phyloP scores from a whole-genome alignment of 306 rosid genomes.

The Cucumis cinereus region DNA sequence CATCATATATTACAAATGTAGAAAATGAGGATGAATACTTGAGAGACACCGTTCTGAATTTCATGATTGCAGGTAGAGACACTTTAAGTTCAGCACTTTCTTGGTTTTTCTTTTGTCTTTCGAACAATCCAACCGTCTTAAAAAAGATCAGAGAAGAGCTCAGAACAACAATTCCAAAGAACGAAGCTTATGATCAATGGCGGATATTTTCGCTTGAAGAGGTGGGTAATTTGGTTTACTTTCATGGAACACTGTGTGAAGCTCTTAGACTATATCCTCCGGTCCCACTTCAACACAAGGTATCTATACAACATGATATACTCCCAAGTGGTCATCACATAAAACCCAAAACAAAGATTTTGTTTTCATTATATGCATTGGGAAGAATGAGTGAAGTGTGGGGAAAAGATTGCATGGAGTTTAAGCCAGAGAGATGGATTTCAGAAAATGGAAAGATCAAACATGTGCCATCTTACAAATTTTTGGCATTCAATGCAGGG shows the following conservation, averaged over 20 bases:
- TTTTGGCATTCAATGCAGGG: too few relatives aligned
- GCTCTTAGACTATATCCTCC: constrained; percentile 34
- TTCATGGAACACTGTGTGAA: constrained; percentile 40
- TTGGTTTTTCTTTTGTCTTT: constrained; percentile 20
- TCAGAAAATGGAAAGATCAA: constrained; percentile 16
- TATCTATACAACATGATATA: background rate
- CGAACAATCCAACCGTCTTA: constrained; percentile 7
- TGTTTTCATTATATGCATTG: constrained; percentile 28
- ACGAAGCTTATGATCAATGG: background rate
- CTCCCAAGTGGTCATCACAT: constrained; percentile 38
- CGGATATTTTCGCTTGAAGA: background rate
- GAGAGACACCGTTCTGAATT: constrained; percentile 1
- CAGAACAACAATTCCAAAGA: background rate
- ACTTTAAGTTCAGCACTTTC: background rate
- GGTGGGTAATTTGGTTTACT: constrained; percentile 26
- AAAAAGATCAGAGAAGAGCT: constrained; percentile 18
- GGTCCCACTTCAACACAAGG: constrained; percentile 21
- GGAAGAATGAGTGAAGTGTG: constrained; percentile 38
- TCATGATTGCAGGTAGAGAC: constrained; percentile 15
- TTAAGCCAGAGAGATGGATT: constrained; percentile 58
- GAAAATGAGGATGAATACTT: background rate
- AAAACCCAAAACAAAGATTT: background rate
- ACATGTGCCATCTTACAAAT: constrained; percentile 21
- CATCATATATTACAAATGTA: constrained; percentile 1
- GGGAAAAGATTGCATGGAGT: constrained; percentile 38